A percentile compares a stretch with the other conserved stretches of the same genome.
These are phyloP conservation scores for Umbelopsis isabellina DNA, from an alignment of 192 early-diverging fungal species.

Conservation along the genomic window DNA sequence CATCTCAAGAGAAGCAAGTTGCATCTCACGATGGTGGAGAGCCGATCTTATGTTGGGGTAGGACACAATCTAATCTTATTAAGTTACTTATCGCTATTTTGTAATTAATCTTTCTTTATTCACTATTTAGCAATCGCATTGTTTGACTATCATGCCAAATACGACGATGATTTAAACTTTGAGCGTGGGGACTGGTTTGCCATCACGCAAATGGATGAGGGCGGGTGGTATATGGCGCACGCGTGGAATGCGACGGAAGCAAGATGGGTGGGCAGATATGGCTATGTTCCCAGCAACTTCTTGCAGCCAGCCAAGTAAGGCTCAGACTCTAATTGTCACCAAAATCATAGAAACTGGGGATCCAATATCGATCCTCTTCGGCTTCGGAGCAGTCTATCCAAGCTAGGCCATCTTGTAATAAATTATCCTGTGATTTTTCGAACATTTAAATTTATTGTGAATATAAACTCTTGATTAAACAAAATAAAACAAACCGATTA, in stretches of 20 bases:
- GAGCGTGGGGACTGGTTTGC: constrained; percentile 15
- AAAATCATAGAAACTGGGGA: constrained; percentile 58
- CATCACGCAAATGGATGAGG: constrained; percentile 15
- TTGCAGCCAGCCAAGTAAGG: constrained; percentile 2
- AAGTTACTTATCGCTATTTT: neutral
- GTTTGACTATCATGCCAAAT: constrained; percentile 14
- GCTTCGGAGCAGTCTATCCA: constrained; percentile 71
- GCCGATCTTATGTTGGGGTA: constrained; percentile 10
- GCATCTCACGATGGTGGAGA: constrained; percentile 10
- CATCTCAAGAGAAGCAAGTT: constrained; percentile 1
- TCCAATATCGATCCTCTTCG: constrained; percentile 57
- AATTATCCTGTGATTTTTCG: constrained; percentile 53
- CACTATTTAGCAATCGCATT: constrained; percentile 1
- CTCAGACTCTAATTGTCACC: constrained; percentile 12
- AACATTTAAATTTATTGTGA: neutral
- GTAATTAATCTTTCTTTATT: too few species aligned
- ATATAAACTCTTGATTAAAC: neutral
- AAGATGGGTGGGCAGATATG: constrained; percentile 17
- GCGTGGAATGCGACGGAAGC: constrained; percentile 11
- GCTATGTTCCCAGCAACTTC: constrained; percentile 18
- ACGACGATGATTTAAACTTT: constrained; percentile 11
- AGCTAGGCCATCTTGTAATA: constrained; percentile 73
- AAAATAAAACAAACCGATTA: constrained; percentile 19
- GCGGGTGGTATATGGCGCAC: constrained; percentile 21
- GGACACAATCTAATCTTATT: neutral